Percentiles rank a stretch among this genome's conserved stretches.
These are phyloP conservation scores for Syzygium aqueum DNA, from an alignment of 345 rosid species.

Conservation along the genomic window DNA sequence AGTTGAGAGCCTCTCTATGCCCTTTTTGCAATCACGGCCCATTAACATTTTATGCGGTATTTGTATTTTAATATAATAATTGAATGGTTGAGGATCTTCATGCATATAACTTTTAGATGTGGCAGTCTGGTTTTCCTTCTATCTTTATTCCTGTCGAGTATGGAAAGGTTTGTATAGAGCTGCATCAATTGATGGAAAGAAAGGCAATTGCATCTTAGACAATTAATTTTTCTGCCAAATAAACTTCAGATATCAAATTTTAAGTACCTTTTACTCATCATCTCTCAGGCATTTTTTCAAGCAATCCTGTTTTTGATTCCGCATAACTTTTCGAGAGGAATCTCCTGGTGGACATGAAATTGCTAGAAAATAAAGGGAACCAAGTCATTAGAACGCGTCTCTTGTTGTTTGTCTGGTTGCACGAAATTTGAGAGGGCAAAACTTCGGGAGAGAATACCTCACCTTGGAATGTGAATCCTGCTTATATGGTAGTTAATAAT, in stretches of 20 bases:
- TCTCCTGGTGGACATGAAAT: neutral
- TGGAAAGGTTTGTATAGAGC: neutral
- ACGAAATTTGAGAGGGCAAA: neutral
- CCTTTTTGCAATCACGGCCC: neutral
- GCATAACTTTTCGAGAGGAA: neutral
- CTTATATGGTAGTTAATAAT: neutral
- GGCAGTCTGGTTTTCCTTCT: neutral
- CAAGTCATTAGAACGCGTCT: neutral
- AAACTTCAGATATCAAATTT: neutral
- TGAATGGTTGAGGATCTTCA: neutral
- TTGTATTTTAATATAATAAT: neutral
- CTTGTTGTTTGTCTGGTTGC: neutral
- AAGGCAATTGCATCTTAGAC: neutral
- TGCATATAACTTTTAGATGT: neutral
- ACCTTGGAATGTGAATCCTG: neutral
- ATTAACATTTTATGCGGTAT: neutral
- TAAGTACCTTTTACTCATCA: neutral
- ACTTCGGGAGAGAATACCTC: neutral
- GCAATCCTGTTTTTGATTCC: neutral
- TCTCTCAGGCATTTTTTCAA: neutral
- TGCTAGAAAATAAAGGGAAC: neutral
- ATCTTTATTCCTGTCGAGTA: neutral
- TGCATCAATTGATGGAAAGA: neutral
- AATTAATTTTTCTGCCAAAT: neutral
- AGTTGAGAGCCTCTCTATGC: neutral